Conservation (phyloP, 495 filamentous ascomycete species). For the Hypoxylon cercidicola region DNA sequence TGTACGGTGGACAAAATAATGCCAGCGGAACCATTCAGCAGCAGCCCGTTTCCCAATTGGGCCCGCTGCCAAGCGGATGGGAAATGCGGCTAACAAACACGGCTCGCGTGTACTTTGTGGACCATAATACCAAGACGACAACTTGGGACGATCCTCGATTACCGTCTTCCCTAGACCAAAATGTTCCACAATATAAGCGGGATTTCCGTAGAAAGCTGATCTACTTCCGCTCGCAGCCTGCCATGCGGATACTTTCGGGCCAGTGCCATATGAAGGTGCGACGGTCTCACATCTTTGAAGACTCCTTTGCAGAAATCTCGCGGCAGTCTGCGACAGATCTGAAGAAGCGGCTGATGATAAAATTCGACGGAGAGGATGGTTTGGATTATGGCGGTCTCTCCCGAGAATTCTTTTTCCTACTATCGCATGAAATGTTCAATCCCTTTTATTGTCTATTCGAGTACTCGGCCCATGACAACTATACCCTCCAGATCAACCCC, state of each 20-base stretch:
- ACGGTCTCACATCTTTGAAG: constrained; percentile 96
- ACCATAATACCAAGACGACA: constrained; percentile 99
- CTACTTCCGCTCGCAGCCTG: constrained; percentile 98
- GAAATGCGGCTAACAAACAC: constrained; percentile 99
- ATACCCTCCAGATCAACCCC: constrained; percentile 99
- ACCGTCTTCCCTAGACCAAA: constrained; percentile 96
- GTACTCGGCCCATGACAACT: constrained; percentile 99
- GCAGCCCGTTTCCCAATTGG: constrained; percentile 96
- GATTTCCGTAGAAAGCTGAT: constrained; percentile 98
- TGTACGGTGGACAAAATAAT: constrained; percentile 86
- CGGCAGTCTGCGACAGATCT: constrained; percentile 94
- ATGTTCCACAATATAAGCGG: constrained; percentile 98
- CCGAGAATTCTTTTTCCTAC: constrained; percentile 99
- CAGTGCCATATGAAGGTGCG: constrained; percentile 99
- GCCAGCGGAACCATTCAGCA: constrained; percentile 91
- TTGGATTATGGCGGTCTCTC: constrained; percentile 98
- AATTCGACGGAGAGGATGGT: constrained; percentile 98
- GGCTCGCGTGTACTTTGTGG: constrained; percentile 96
- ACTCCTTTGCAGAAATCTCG: constrained; percentile 98
- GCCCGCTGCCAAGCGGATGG: constrained; percentile 97
- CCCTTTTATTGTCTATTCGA: constrained; percentile 99
- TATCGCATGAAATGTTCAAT: constrained; percentile 99
- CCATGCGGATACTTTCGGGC: constrained; percentile 91
- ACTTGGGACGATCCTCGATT: constrained; percentile 99
- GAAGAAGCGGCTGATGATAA: constrained; percentile 99